phyloP scores from a whole-genome alignment of 2,329 filamentous ascomycete genomes.

The Domatiomyces catenatus region DNA sequence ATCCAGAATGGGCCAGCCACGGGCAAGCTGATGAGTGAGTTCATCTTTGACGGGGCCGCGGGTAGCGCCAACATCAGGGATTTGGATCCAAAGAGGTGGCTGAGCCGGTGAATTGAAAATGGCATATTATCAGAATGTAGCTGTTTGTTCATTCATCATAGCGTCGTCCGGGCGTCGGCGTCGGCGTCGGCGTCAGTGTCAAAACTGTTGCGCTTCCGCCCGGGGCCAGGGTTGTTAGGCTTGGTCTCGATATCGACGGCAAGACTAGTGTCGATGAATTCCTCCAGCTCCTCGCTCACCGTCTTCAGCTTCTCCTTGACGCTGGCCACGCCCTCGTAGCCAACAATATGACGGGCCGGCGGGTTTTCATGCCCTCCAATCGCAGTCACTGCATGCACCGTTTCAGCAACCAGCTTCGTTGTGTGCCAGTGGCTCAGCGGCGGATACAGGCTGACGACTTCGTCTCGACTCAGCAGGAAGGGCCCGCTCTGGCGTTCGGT shows the following conservation, averaged over 20 bases:
- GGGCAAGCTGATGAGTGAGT: constrained; percentile 64
- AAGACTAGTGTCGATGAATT: constrained; percentile 80
- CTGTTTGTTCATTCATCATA: not conserved
- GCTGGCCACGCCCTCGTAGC: constrained; percentile 67
- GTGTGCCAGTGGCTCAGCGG: constrained; percentile 52
- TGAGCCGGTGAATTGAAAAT: constrained; percentile 4
- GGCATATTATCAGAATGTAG: not conserved
- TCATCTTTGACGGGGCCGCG: constrained; percentile 56
- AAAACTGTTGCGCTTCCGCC: not conserved
- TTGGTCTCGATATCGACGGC: constrained; percentile 46
- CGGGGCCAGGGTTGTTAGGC: not conserved
- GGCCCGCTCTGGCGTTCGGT: constrained; percentile 16
- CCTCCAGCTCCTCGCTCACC: constrained; percentile 87
- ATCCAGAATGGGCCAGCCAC: constrained; percentile 92
- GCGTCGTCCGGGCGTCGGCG: not conserved
- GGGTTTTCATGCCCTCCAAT: constrained; percentile 95
- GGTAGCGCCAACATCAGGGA: constrained; percentile 51
- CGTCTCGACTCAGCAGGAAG: constrained; percentile 15
- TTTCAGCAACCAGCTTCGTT: constrained; percentile 67
- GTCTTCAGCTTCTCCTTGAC: constrained; percentile 96
- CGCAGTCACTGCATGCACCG: constrained; percentile 75
- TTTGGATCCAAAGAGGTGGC: constrained; percentile 51
- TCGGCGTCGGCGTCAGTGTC: not conserved
- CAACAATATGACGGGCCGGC: constrained; percentile 83
- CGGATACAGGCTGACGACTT: constrained; percentile 56